Conservation (phyloP, 345 rosid species). For the Boechera retrofracta region DNA sequence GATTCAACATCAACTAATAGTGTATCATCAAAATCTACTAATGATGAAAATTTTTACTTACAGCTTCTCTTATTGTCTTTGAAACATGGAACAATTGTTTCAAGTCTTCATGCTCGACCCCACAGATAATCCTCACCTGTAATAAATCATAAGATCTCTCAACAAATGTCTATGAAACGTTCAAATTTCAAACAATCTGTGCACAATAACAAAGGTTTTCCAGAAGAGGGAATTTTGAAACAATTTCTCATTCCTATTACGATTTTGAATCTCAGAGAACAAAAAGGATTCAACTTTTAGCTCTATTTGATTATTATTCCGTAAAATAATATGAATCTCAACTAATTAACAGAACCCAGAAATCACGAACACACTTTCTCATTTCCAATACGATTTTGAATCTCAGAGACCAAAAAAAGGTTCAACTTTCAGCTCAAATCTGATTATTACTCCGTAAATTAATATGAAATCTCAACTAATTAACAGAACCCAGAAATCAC, state of each 20-base stretch:
- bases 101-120: slow-evolving; percentile 80
- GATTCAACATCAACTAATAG: neutral
- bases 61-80: slow-evolving; percentile 70
- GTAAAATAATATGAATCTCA: neutral
- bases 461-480: neutral
- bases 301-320: neutral
- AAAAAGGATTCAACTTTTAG: neutral
- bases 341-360: slow-evolving; percentile 2
- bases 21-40: neutral
- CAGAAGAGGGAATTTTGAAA: neutral
- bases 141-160: slow-evolving; percentile 17
- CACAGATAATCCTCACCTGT: slow-evolving; percentile 75
- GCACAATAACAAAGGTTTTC: neutral
- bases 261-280: neutral
- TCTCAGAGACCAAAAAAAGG: neutral
- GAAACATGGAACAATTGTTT: slow-evolving; percentile 74
- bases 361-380: neutral
- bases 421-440: neutral
- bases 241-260: neutral
- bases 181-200: slow-evolving; percentile 2
- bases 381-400: neutral
- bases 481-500: neutral
- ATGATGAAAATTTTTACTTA: slow-evolving; percentile 44
- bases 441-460: neutral
- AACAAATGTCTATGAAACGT: neutral